phyloP scores from a whole-genome alignment of 2,329 filamentous ascomycete species.

The Verticillium klebahnii region DNA sequence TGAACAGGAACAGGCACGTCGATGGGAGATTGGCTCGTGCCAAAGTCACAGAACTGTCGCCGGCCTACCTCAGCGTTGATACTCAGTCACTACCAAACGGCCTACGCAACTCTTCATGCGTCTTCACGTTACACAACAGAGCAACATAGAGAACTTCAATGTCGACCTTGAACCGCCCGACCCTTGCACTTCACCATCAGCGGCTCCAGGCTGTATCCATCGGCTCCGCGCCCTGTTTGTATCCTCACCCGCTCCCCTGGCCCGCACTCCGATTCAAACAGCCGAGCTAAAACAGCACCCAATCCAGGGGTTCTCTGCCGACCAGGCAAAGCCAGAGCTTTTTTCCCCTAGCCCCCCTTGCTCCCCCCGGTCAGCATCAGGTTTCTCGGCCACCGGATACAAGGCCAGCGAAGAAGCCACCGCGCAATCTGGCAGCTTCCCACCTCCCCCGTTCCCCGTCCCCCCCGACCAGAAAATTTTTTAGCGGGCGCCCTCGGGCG shows the following conservation, averaged over 20 bases:
- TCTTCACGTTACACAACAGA: neutral
- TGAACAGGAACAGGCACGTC: too few species aligned
- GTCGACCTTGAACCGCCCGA: neutral
- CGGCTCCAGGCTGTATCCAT: neutral
- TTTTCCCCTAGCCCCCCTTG: neutral
- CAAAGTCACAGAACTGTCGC: too few species aligned
- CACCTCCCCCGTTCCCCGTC: neutral
- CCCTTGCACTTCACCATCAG: neutral
- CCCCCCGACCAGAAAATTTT: neutral
- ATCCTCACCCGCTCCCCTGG: conserved; percentile 1
- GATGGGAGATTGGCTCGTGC: too few species aligned
- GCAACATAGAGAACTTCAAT: neutral
- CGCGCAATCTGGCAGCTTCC: neutral
- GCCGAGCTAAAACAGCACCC: conserved; percentile 3
- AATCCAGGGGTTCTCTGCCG: conserved; percentile 2
- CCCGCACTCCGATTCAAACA: conserved; percentile 3
- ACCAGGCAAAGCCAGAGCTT: neutral
- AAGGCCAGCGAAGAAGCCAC: neutral
- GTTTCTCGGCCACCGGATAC: neutral
- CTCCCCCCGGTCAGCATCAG: neutral
- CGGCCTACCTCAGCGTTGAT: neutral
- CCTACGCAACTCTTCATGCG: too few species aligned
- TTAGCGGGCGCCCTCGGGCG: neutral
- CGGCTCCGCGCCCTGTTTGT: neutral
- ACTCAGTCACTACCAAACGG: neutral